Percentiles rank a stretch among this genome's conserved stretches.
These are phyloP conservation scores for Alternaria solani DNA, from an alignment of 2,329 filamentous ascomycete genomes.

Conservation along the genomic window DNA sequence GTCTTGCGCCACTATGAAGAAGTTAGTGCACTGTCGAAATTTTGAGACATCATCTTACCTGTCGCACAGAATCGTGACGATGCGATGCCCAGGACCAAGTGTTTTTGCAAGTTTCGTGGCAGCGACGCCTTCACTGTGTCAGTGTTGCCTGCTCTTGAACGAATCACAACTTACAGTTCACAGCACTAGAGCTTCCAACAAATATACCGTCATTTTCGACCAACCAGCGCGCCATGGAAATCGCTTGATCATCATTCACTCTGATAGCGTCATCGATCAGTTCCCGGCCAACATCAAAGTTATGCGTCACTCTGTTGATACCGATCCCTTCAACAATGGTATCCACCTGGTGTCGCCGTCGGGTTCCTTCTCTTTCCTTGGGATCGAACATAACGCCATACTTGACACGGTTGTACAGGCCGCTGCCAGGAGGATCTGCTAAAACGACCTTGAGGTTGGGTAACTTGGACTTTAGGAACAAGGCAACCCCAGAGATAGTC, in stretches of 20 bases:
- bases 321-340: slow-evolving; percentile 96
- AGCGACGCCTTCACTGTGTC: slow-evolving; percentile 62
- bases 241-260: slow-evolving; percentile 87
- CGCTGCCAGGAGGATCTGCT: slow-evolving; percentile 93
- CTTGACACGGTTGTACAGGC: slow-evolving; percentile 88
- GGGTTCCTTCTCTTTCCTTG: slow-evolving; percentile 89
- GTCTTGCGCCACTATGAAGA: slow-evolving; percentile 67
- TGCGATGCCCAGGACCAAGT: slow-evolving; percentile 66
- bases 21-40: slow-evolving; percentile 15
- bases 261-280: slow-evolving; percentile 89
- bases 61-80: slow-evolving; percentile 88
- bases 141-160: slow-evolving; percentile 15
- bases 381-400: slow-evolving; percentile 95
- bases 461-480: slow-evolving; percentile 80
- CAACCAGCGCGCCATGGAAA: slow-evolving; percentile 93
- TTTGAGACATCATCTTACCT: slow-evolving; percentile 33
- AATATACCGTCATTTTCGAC: slow-evolving; percentile 97
- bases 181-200: slow-evolving; percentile 91
- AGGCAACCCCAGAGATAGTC: slow-evolving; percentile 86
- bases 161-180: slow-evolving; percentile 73
- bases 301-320: slow-evolving; percentile 91
- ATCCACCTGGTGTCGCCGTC: slow-evolving; percentile 89
- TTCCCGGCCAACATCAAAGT: slow-evolving; percentile 87
- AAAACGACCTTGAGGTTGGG: slow-evolving; percentile 74
- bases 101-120: slow-evolving; percentile 73